Evolutionary conservation across 2,329 filamentous ascomycete genomes (phyloP), one percentile per base, ranked within the genome.

Genomic region (Sporothrix inflata): DNA sequence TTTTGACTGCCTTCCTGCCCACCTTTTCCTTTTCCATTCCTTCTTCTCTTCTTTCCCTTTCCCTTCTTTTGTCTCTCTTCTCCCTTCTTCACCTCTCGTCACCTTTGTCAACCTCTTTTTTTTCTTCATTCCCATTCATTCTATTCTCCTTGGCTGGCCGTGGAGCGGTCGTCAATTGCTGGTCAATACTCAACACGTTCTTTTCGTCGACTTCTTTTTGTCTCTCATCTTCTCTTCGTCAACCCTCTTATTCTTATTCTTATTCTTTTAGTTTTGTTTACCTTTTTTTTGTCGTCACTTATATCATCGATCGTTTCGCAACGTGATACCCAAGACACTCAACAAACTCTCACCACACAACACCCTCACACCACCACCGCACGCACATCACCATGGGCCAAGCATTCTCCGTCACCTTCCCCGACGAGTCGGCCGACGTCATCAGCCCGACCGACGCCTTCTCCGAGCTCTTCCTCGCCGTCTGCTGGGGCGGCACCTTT

Each of bases 81-180:
- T 8, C 68, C 7, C 67, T 51, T 60, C 24, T 34, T 40, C 30
- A 38, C 45, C 38, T 72, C 38, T 66, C 21, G 30, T 67, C 38
- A 55, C 70, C 47, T 47, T 27, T 49, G 11, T n/a, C n/a, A 19
- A 16, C 21, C 14, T 30, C 30, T 27, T 19, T 19, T 19, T 40
- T 21, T n/a, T 61, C 57, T 24, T 61, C 60, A 45, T 51, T 14
- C 55, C 21, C 53, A 16, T 57, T 40, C 65, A 63, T 51, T 60
- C 53, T 27, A 38, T 70, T 73, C 66, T 71, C 38, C 47, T 70
- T 66, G 60, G 30, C 71, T 60, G 71, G 65, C 73, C 71, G 74
- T 74, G 68, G 74, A 74, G 51, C 73, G 74, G 73, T 74, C 66
- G 51, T 70, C 65, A 55, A 70, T 75, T 75, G 74, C 74, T 75